These are phyloP conservation scores for Hypoxylon cercidicola DNA, from an alignment of 495 filamentous ascomycete genomes.

Conservation along the genomic window DNA sequence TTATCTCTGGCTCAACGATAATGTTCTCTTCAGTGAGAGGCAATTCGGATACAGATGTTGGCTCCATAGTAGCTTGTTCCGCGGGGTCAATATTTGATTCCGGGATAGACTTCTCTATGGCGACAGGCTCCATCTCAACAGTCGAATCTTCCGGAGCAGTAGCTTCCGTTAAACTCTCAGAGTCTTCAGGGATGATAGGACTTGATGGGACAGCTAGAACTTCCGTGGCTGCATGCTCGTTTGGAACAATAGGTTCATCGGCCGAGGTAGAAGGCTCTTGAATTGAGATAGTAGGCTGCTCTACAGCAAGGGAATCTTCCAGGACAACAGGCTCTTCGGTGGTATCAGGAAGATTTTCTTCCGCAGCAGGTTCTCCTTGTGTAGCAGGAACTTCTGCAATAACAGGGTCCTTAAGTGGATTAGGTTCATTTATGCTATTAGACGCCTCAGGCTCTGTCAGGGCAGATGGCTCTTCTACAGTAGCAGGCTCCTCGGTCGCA, in stretches of 20 bases:
- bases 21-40: background rate
- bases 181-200: conserved; percentile 1
- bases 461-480: background rate
- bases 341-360: conserved; percentile 36
- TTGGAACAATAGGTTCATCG: background rate
- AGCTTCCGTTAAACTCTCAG: conserved; percentile 2
- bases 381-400: background rate
- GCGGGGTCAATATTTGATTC: background rate
- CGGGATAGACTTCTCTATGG: background rate
- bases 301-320: conserved; percentile 15
- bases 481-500: too few species aligned
- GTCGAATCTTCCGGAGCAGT: conserved; percentile 21
- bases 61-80: background rate
- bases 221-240: conserved; percentile 5
- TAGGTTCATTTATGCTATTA: background rate
- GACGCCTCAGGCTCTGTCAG: background rate
- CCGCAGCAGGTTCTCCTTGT: conserved; percentile 1
- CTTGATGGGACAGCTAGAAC: background rate
- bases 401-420: background rate
- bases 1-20: background rate
- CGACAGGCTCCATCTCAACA: conserved; percentile 26
- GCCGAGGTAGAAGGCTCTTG: background rate
- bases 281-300: conserved; percentile 11
- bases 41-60: background rate
- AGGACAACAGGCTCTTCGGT: conserved; percentile 23